phyloP scores from a whole-genome alignment of 176 grass and related monocot species.

The Cocos nucifera region DNA sequence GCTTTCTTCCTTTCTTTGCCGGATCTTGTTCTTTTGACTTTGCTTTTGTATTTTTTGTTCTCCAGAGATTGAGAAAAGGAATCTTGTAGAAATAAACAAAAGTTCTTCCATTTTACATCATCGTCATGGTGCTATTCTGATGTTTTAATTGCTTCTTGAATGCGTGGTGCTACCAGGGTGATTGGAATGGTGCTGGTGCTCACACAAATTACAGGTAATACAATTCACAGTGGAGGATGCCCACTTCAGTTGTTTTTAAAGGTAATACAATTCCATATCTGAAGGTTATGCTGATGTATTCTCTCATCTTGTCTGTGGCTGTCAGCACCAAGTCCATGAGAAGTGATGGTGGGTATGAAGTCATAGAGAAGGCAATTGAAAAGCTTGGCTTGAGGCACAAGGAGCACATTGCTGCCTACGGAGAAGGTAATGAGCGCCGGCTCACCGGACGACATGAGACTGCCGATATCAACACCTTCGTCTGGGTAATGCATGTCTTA shows the following conservation, averaged over 20 bases:
- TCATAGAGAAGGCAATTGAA: conserved; percentile 80
- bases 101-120: too few relatives aligned
- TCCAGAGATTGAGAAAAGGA: too few relatives aligned
- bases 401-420: conserved; percentile 85
- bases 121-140: not conserved
- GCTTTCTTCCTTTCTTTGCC: not conserved
- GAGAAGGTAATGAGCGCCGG: conserved; percentile 85
- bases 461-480: conserved; percentile 91
- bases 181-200: conserved; percentile 87
- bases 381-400: conserved; percentile 55
- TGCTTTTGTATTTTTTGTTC: too few relatives aligned
- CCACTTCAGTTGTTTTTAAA: too few relatives aligned
- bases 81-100: too few relatives aligned
- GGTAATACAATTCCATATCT: too few relatives aligned
- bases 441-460: conserved; percentile 91
- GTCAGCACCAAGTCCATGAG: conserved; percentile 85
- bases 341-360: conserved; percentile 55
- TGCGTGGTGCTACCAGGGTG: conserved; percentile 32
- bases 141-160: not conserved
- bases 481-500: conserved; percentile 42
- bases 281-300: not conserved
- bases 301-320: not conserved
- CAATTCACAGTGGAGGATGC: not conserved
- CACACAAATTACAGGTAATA: conserved; percentile 81
- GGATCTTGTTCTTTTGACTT: not conserved